These are phyloP conservation scores for Cercophora scortea DNA, from an alignment of 495 filamentous ascomycete genomes.

Conservation along the genomic window DNA sequence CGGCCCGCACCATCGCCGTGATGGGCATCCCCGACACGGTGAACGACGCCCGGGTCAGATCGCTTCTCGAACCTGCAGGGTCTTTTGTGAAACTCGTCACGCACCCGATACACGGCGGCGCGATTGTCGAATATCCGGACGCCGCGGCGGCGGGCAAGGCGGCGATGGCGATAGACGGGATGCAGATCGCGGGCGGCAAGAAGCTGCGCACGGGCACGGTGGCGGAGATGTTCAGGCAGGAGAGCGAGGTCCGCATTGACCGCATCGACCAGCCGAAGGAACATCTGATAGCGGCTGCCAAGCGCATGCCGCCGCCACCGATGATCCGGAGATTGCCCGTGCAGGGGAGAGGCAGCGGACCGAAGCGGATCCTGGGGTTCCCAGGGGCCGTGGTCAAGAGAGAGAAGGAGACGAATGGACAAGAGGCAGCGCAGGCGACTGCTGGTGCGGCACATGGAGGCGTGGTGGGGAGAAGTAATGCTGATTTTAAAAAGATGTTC, in stretches of 20 bases:
- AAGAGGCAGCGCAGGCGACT: not conserved
- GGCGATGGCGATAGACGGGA: conserved; percentile 60
- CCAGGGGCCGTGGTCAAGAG: conserved; percentile 26
- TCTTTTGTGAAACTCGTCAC: conserved; percentile 56
- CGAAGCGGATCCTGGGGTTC: conserved; percentile 49
- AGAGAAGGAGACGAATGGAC: conserved; percentile 25
- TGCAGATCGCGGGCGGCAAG: conserved; percentile 56
- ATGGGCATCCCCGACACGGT: conserved; percentile 63
- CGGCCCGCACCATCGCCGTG: conserved; percentile 52
- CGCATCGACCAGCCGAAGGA: conserved; percentile 39
- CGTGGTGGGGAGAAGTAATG: conserved; percentile 61
- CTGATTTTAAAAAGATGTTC: conserved; percentile 15
- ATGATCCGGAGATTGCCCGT: conserved; percentile 53
- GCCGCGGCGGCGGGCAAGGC: conserved; percentile 67
- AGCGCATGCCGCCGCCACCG: conserved; percentile 43
- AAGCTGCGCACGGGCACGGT: conserved; percentile 62
- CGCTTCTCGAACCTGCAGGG: conserved; percentile 56
- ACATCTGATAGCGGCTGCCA: conserved; percentile 21
- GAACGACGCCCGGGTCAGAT: conserved; percentile 62
- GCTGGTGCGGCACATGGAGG: conserved; percentile 13
- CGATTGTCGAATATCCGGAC: conserved; percentile 73
- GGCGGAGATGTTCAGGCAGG: conserved; percentile 56
- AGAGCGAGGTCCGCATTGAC: conserved; percentile 45
- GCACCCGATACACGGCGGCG: conserved; percentile 75
- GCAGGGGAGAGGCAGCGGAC: conserved; percentile 41